Evolutionary conservation across 805 yeast genomes (phyloP).

Genomic region (Candida glaebosa): DNA sequence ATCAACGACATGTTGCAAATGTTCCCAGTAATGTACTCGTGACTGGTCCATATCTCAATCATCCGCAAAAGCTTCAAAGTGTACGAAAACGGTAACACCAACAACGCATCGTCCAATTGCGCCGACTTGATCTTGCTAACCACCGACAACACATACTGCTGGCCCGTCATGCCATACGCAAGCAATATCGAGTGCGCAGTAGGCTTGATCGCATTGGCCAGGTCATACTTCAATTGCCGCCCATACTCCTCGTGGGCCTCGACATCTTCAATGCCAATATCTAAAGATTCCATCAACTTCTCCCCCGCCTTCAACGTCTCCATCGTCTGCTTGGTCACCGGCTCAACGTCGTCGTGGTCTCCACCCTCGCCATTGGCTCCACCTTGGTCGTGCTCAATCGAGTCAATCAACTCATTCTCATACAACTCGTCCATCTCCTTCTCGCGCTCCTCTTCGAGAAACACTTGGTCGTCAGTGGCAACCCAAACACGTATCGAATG

Average conservation of each 20-base stretch:
- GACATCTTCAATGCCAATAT: conserved; percentile 71
- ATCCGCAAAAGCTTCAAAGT: conserved; percentile 68
- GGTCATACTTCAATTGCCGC: conserved; percentile 35
- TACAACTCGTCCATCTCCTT: conserved; percentile 91
- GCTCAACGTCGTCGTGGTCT: conserved; percentile 51
- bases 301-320: conserved; percentile 96
- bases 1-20: conserved; percentile 58
- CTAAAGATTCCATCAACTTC: conserved; percentile 86
- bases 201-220: conserved; percentile 53
- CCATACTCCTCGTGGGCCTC: conserved; percentile 52
- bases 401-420: conserved; percentile 72
- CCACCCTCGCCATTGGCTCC: conserved; percentile 29
- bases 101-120: conserved; percentile 87
- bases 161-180: conserved; percentile 71
- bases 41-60: conserved; percentile 68
- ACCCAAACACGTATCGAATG: conserved; percentile 92
- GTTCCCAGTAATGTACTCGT: conserved; percentile 36
- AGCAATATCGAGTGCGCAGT: conserved; percentile 66
- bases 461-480: conserved; percentile 92
- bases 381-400: conserved; percentile 58
- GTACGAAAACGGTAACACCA: conserved; percentile 87
- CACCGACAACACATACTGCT: conserved; percentile 72
- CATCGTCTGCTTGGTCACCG: conserved; percentile 76
- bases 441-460: conserved; percentile 94
- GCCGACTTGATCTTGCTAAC: conserved; percentile 70